phyloP scores from a whole-genome alignment of 2,329 filamentous ascomycete genomes.

The Trichoderma endophyticum region DNA sequence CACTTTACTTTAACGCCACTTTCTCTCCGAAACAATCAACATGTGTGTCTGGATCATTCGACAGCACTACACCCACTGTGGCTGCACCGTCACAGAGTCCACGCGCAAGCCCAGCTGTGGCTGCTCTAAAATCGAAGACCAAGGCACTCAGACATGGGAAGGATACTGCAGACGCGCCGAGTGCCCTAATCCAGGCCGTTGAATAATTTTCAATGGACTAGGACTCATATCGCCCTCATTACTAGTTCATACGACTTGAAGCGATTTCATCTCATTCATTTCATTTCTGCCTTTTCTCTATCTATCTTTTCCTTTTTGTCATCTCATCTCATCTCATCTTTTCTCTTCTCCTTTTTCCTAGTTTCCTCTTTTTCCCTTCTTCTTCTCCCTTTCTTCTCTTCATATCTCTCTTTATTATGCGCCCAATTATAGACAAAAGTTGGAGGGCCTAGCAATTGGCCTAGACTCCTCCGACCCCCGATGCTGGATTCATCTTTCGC shows the following conservation, averaged over 20 bases:
- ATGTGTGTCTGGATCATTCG: slow-evolving; percentile 37
- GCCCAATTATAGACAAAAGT: slow-evolving; percentile 10
- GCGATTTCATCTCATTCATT: not conserved
- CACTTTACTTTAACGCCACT: not conserved
- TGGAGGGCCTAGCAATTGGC: not conserved
- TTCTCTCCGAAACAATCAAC: slow-evolving; percentile 18
- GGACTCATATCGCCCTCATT: not conserved
- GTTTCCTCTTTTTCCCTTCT: slow-evolving; percentile 4
- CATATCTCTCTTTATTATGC: not conserved
- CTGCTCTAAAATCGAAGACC: slow-evolving; percentile 29
- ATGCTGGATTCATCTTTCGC: not conserved
- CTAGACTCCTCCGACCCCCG: not conserved
- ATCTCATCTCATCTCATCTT: not conserved
- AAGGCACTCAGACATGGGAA: slow-evolving; percentile 31
- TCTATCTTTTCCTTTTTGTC: not conserved
- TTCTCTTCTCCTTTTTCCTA: not conserved
- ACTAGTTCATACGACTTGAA: not conserved
- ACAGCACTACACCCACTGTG: slow-evolving; percentile 33
- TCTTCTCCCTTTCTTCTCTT: slow-evolving; percentile 11
- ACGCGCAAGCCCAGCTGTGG: slow-evolving; percentile 30
- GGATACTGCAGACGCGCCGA: slow-evolving; percentile 32
- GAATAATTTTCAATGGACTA: not conserved
- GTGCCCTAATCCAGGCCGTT: slow-evolving; percentile 32
- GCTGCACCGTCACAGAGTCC: slow-evolving; percentile 28
- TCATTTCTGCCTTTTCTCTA: slow-evolving; percentile 2